These are phyloP conservation scores for Dillenia turbinata DNA, from an alignment of 164 flowering plant genomes.

Conservation along the genomic window DNA sequence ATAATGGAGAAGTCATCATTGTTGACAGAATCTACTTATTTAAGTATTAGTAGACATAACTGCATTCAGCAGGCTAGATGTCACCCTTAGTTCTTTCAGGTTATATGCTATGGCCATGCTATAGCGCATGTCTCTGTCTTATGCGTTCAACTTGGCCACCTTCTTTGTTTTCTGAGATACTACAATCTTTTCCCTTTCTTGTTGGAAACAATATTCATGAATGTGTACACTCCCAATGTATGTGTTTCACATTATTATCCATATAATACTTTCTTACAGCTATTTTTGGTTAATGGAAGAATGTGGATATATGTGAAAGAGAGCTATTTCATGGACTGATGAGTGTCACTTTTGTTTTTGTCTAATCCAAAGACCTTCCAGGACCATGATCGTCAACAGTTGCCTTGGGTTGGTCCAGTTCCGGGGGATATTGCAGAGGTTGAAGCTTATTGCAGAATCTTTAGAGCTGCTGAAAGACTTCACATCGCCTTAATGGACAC, in stretches of 20 bases:
- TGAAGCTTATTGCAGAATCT: conserved; percentile 96
- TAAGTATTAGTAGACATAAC: no score
- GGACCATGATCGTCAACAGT: conserved; percentile 46
- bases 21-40: no score
- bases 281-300: background rate
- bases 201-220: no score
- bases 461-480: conserved; percentile 83
- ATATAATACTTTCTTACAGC: background rate
- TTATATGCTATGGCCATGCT: no score
- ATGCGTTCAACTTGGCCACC: no score
- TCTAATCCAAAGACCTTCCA: conserved; percentile 26
- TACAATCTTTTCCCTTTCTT: no score
- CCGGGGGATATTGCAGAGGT: conserved; percentile 98
- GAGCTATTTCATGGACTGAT: conserved; percentile 11
- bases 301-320: background rate
- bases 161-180: no score
- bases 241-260: background rate
- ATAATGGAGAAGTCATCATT: no score
- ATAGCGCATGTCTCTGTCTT: no score
- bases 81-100: no score
- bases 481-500: conserved; percentile 82
- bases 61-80: no score
- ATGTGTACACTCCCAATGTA: background rate
- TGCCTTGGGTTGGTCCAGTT: conserved; percentile 83
- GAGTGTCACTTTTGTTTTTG: conserved; percentile 15